These are phyloP conservation scores for Mycena vitilis DNA, from an alignment of 768 basidiomycete genomes.

Conservation along the genomic window DNA sequence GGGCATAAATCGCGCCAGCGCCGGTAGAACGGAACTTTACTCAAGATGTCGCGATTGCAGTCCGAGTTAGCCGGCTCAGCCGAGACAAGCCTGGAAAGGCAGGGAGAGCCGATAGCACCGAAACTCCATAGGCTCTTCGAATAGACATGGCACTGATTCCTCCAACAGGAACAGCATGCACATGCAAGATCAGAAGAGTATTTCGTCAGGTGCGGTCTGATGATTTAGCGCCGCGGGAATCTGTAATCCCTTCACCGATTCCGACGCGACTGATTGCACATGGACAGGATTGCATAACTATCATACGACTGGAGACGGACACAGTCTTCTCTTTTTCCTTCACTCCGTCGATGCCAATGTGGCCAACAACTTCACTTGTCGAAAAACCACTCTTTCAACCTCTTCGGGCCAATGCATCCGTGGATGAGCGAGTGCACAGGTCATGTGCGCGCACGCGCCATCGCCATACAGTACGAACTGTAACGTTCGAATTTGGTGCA, in stretches of 20 bases:
- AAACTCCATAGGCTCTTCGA: too few relatives aligned
- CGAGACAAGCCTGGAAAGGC: too few relatives aligned
- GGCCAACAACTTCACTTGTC: not conserved
- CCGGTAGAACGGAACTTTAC: too few relatives aligned
- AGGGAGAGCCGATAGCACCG: too few relatives aligned
- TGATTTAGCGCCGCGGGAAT: not conserved
- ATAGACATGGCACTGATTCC: too few relatives aligned
- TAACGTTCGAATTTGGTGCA: not conserved
- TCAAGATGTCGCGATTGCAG: too few relatives aligned
- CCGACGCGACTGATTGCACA: not conserved
- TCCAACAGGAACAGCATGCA: too few relatives aligned
- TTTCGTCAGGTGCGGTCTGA: not conserved
- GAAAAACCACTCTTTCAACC: slow-evolving; percentile 11
- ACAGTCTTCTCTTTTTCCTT: not conserved
- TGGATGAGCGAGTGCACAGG: not conserved
- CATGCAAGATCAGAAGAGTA: too few relatives aligned
- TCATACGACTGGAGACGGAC: not conserved
- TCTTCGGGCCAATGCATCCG: not conserved
- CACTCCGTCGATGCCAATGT: not conserved
- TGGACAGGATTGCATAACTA: not conserved
- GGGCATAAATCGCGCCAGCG: too few relatives aligned
- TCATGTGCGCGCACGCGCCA: slow-evolving; percentile 7
- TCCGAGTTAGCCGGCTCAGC: too few relatives aligned
- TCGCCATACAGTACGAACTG: slow-evolving; percentile 8
- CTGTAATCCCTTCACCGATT: not conserved